Evolutionary conservation across 495 filamentous ascomycete species (phyloP).

Genomic region (Opeltia flavorubescens): DNA sequence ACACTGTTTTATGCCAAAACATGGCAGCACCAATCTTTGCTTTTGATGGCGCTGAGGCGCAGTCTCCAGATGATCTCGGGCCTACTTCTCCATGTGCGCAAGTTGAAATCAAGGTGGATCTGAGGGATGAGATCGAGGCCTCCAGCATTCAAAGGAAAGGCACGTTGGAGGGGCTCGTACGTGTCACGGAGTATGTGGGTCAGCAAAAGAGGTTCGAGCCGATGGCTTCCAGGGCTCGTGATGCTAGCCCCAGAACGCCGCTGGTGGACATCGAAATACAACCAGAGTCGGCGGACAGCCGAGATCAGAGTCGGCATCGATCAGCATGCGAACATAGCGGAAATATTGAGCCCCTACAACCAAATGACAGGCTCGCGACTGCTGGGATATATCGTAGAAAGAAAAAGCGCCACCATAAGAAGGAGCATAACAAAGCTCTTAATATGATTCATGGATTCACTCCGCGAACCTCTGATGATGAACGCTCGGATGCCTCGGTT

Average conservation of each 20-base stretch:
- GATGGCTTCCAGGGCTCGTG: not conserved
- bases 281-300: not conserved
- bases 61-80: constrained; percentile 4
- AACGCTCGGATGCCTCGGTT: constrained; percentile 63
- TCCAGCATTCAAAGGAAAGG: no score
- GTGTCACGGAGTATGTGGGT: no score
- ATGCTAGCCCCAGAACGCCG: constrained; percentile 20
- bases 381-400: constrained; percentile 14
- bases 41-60: constrained; percentile 18
- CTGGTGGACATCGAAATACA: constrained; percentile 15
- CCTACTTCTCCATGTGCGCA: constrained; percentile 7
- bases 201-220: not conserved
- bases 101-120: no score
- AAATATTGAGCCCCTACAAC: constrained; percentile 2
- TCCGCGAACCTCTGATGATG: constrained; percentile 71
- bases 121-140: no score
- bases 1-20: constrained; percentile 14
- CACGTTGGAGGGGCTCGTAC: no score
- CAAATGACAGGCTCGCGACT: not conserved
- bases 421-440: constrained; percentile 40
- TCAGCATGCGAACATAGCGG: not conserved
- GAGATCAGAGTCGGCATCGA: constrained; percentile 3
- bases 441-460: constrained; percentile 71
- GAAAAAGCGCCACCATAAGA: constrained; percentile 40
- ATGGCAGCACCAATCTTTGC: constrained; percentile 12